Evolutionary conservation across 108 stramenopile species (phyloP), one percentile per base, ranked within the genome.

Genomic region (Skeletonema potamos): DNA sequence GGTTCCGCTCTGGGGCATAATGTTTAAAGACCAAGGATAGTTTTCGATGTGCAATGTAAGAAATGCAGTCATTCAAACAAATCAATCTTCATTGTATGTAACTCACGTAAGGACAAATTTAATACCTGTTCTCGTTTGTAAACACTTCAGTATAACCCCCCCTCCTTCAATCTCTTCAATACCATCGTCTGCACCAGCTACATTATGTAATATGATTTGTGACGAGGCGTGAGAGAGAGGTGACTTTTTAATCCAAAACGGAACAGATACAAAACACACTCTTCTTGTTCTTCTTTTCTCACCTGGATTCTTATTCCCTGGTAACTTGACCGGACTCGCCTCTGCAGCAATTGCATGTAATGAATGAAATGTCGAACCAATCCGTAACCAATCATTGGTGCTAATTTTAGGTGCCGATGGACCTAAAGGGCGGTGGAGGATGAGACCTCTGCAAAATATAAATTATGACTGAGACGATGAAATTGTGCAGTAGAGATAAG

Each of bases 41-140:
- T n/a, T n/a, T n/a, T n/a, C n/a, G n/a, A 27, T 30, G 17, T 30
- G 17, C 48, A 58, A 32, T 27, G 15, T 36, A 26, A 39, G n/a
- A 27, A 27, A 15, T 27, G n/a, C 4, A 57, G 58, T 6, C 0
- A 39, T n/a, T n/a, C n/a, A n/a, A n/a, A n/a, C n/a, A n/a, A n/a
- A n/a, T n/a, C n/a, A n/a, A n/a, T n/a, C n/a, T n/a, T n/a, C n/a
- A n/a, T n/a, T n/a, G n/a, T n/a, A n/a, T n/a, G n/a, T n/a, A n/a
- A 86, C 87, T 86, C 70, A 88, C 83, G 93, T 94, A n/a, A 94
- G 66, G 24, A 92, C 93, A 75, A 94, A 94, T 73, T 94, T 94
- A 62, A 94, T 74, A 39, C 93, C 93, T 18, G 93, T 94, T 65
- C 90, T 60, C 8, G 93, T 94, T 80, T 92, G 91, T 10, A 94